Evolutionary conservation across 441 rosid species (phyloP).

Genomic region (Syzygium syzygioides): DNA sequence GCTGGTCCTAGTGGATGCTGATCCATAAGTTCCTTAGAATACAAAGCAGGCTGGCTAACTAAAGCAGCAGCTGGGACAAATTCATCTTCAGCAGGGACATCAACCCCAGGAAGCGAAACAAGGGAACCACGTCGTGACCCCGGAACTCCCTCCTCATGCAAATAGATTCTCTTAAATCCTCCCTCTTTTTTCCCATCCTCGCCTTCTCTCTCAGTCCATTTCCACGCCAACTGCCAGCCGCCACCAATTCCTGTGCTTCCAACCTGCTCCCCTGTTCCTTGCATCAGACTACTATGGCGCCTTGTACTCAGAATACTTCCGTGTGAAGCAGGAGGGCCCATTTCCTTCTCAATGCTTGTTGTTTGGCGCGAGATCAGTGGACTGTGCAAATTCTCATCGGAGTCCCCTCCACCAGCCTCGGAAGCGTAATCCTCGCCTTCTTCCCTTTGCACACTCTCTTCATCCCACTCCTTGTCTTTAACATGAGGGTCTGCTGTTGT

Average conservation of each 20-base stretch:
- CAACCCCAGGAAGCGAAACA: neutral
- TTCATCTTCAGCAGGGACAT: neutral
- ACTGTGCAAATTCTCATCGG: neutral
- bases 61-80: slow-evolving; percentile 1
- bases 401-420: neutral
- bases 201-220: neutral
- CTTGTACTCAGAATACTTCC: neutral
- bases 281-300: neutral
- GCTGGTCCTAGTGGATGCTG: slow-evolving; percentile 4
- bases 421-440: neutral
- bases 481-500: neutral
- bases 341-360: neutral
- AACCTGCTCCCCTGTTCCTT: neutral
- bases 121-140: neutral
- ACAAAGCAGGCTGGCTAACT: slow-evolving; percentile 1
- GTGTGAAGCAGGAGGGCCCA: neutral
- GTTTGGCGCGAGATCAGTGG: slow-evolving; percentile 1
- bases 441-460: neutral
- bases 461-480: neutral
- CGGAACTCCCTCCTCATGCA: neutral
- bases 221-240: slow-evolving; percentile 1
- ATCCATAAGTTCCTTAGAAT: slow-evolving; percentile 1
- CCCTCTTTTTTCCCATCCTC: neutral
- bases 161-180: neutral
- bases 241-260: neutral